phyloP scores from a whole-genome alignment of 164 flowering plant genomes.

The Kalanchoe fedtschenkoi region DNA sequence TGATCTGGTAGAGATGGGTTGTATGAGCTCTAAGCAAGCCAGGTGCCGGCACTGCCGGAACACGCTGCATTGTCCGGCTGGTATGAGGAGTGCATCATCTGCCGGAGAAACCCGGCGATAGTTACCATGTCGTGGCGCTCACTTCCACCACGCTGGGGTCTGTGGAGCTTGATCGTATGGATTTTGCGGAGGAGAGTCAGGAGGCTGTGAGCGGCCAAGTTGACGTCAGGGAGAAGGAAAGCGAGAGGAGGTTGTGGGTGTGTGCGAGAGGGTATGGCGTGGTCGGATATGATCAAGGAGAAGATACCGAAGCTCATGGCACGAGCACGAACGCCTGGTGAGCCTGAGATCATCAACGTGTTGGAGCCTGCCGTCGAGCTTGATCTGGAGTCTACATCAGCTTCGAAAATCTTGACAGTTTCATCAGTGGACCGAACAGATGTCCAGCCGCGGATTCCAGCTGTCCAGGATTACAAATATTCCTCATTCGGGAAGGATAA shows the following conservation, averaged over 20 bases:
- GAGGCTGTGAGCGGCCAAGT: neutral
- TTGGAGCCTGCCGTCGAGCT: conserved; percentile 21
- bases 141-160: neutral
- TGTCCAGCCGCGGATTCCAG: neutral
- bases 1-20: conserved; percentile 2
- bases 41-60: neutral
- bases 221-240: neutral
- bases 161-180: conserved; percentile 2
- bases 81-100: conserved; percentile 4
- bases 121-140: neutral
- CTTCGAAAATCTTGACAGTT: too few relatives aligned
- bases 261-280: conserved; percentile 1
- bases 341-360: neutral
- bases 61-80: neutral
- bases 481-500: conserved; percentile 30
- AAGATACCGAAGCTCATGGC: neutral
- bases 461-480: conserved; percentile 8
- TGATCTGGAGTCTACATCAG: conserved; percentile 52
- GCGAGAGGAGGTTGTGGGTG: neutral
- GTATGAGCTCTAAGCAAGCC: neutral
- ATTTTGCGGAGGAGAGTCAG: neutral
- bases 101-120: neutral
- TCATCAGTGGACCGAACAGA: conserved; percentile 6
- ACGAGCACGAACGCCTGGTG: neutral
- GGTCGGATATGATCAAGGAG: conserved; percentile 4